Evolutionary conservation across 1,139 yeast species (phyloP).

Genomic region (Candida gigantensis): DNA sequence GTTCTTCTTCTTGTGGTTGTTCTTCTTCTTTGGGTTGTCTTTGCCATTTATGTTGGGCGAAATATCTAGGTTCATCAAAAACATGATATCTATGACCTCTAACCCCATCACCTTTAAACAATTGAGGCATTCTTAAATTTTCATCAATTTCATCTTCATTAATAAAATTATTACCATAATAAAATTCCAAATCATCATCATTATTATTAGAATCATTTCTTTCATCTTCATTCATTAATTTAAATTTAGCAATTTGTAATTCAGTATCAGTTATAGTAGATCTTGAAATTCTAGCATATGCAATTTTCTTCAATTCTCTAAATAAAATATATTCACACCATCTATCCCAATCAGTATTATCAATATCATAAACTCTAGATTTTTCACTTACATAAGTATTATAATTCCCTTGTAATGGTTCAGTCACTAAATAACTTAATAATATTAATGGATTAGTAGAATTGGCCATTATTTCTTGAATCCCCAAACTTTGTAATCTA

Average conservation of each 20-base stretch:
- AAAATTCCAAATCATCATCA: slow-evolving; percentile 43
- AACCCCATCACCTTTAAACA: slow-evolving; percentile 89
- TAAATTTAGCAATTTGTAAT: slow-evolving; percentile 91
- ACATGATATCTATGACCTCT: slow-evolving; percentile 94
- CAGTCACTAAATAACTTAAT: slow-evolving; percentile 86
- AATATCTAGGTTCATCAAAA: slow-evolving; percentile 86
- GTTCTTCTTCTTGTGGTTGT: not conserved
- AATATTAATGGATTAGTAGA: slow-evolving; percentile 76
- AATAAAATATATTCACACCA: slow-evolving; percentile 97
- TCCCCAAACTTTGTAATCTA: slow-evolving; percentile 75
- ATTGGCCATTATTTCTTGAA: slow-evolving; percentile 78
- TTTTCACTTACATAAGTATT: slow-evolving; percentile 82
- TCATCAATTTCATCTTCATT: slow-evolving; percentile 58
- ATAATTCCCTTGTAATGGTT: slow-evolving; percentile 85
- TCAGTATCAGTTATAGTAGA: slow-evolving; percentile 96
- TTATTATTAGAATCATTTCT: too few species aligned
- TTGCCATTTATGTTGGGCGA: slow-evolving; percentile 31
- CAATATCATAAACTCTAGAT: slow-evolving; percentile 91
- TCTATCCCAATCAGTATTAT: slow-evolving; percentile 91
- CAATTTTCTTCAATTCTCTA: slow-evolving; percentile 83
- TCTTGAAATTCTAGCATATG: slow-evolving; percentile 91
- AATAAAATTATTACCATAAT: slow-evolving; percentile 58
- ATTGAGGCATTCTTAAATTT: slow-evolving; percentile 74
- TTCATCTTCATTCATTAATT: slow-evolving; percentile 52
- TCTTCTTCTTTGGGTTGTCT: slow-evolving; percentile 3